phyloP scores from a whole-genome alignment of 176 grass and related monocot genomes.

The Hordeum marinum region DNA sequence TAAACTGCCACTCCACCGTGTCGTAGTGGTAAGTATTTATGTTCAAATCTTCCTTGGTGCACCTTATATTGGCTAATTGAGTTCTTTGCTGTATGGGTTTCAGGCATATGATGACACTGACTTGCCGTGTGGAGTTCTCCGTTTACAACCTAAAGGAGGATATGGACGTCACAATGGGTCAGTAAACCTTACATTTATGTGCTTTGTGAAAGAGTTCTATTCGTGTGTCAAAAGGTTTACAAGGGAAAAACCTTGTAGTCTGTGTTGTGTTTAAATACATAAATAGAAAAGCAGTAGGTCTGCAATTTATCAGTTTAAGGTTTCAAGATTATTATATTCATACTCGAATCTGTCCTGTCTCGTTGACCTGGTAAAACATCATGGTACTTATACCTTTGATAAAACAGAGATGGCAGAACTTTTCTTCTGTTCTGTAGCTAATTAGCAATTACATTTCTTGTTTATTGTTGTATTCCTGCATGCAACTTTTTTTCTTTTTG shows the following conservation, averaged over 20 bases:
- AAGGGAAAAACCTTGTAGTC: too few relatives aligned
- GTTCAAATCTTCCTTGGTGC: background rate
- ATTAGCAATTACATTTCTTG: background rate
- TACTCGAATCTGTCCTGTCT: too few relatives aligned
- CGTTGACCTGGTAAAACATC: background rate
- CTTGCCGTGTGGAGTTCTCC: slow-evolving; percentile 85
- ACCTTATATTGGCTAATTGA: background rate
- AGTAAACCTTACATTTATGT: too few relatives aligned
- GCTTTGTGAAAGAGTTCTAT: too few relatives aligned
- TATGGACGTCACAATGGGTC: slow-evolving; percentile 31
- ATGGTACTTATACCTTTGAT: background rate
- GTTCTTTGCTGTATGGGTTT: slow-evolving; percentile 27
- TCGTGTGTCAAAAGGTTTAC: too few relatives aligned
- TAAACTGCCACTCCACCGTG: slow-evolving; percentile 77
- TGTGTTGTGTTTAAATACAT: too few relatives aligned
- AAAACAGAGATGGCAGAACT: background rate
- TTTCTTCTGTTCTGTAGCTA: background rate
- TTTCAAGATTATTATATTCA: too few relatives aligned
- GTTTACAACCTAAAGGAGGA: slow-evolving; percentile 84
- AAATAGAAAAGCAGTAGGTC: too few relatives aligned
- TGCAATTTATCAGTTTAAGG: too few relatives aligned
- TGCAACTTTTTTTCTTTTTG: background rate
- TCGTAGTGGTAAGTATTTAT: slow-evolving; percentile 62
- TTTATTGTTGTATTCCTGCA: background rate
- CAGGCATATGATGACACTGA: slow-evolving; percentile 85